Conservation (phyloP, 2,329 filamentous ascomycete species). For the Epichloe hybrida region DNA sequence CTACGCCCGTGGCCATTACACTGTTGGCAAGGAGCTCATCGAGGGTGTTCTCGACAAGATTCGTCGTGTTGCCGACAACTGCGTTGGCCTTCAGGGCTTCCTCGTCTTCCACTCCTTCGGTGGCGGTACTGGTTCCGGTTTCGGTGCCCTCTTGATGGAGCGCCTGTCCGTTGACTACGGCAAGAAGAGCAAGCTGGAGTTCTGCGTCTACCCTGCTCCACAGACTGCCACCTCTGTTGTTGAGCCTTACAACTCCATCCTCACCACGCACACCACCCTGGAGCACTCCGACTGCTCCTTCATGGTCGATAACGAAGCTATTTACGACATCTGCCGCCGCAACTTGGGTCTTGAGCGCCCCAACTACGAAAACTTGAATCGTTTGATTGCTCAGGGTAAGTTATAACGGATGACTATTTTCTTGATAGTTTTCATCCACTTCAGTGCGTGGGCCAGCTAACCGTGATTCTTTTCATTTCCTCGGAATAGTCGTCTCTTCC, state of each 20-base stretch:
- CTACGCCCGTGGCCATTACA: constrained; percentile 99
- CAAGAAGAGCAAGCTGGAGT: constrained; percentile 99
- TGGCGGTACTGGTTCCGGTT: constrained; percentile 96
- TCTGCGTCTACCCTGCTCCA: constrained; percentile 96
- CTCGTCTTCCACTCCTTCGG: constrained; percentile 99
- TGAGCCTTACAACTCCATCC: constrained; percentile 99
- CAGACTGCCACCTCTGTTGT: constrained; percentile 96
- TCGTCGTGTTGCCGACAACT: constrained; percentile 94
- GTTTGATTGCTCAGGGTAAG: constrained; percentile 87
- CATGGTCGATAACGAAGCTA: constrained; percentile 99
- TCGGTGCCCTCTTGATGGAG: constrained; percentile 97
- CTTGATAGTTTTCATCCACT: not conserved
- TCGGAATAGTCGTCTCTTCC: constrained; percentile 69
- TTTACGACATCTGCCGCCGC: constrained; percentile 98
- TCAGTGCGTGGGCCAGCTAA: not conserved
- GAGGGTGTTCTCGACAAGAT: constrained; percentile 97
- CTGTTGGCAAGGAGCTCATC: constrained; percentile 97
- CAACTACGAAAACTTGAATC: constrained; percentile 98
- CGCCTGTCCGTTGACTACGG: constrained; percentile 97
- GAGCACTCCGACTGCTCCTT: constrained; percentile 99
- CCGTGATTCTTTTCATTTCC: not conserved
- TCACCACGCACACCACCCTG: constrained; percentile 96
- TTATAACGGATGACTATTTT: not conserved
- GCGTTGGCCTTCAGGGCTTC: constrained; percentile 95
- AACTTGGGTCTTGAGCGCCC: constrained; percentile 96